phyloP scores from a whole-genome alignment of 768 basidiomycete genomes.

The Brasilioporus rufonigricans region DNA sequence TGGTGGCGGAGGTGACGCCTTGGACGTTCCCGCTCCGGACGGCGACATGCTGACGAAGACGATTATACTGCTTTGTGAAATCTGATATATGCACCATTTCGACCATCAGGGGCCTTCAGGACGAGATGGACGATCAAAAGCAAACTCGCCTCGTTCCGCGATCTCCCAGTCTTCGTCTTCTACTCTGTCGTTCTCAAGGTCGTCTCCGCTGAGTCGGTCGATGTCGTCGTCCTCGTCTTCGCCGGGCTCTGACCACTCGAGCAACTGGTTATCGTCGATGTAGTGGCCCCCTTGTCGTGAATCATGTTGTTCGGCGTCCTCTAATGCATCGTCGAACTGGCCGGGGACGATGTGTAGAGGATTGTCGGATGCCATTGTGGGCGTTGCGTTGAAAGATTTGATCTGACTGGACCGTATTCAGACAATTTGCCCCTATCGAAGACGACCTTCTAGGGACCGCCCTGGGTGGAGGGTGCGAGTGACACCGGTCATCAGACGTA shows the following conservation, averaged over 20 bases:
- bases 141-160: conserved; percentile 66
- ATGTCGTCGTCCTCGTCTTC: conserved; percentile 24
- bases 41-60: conserved; percentile 86
- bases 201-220: conserved; percentile 43
- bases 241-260: conserved; percentile 30
- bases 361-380: conserved; percentile 18
- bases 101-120: not conserved
- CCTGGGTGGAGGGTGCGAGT: not conserved
- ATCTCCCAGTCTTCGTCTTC: conserved; percentile 92
- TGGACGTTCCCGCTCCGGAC: conserved; percentile 72
- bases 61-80: conserved; percentile 98
- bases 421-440: conserved; percentile 15
- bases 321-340: conserved; percentile 63
- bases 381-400: not conserved
- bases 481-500: not conserved
- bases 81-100: conserved; percentile 48
- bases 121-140: not conserved
- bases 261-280: conserved; percentile 40
- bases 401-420: not conserved
- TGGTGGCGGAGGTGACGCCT: conserved; percentile 52
- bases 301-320: conserved; percentile 20
- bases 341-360: conserved; percentile 40
- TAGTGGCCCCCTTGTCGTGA: conserved; percentile 36
- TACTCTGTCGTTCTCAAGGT: conserved; percentile 57
- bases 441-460: too few relatives aligned